phyloP scores from a whole-genome alignment of 2,329 filamentous ascomycete genomes.

The Diaporthe citri region DNA sequence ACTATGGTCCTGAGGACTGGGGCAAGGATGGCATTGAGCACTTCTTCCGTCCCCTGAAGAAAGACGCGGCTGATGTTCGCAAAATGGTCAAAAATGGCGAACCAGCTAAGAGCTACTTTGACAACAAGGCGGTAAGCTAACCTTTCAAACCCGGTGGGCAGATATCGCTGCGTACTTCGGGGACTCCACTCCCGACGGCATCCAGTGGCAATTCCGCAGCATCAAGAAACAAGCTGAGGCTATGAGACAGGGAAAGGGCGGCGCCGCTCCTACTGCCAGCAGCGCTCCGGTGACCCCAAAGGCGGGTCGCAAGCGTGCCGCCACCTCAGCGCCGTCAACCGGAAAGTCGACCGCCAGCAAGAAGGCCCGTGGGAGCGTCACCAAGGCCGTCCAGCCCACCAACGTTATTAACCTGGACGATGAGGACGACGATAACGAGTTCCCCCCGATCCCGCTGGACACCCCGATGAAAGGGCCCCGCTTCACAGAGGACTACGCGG shows the following conservation, averaged over 20 bases:
- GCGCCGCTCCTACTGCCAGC: not conserved
- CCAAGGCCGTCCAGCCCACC: not conserved
- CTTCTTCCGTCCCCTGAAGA: slow-evolving; percentile 62
- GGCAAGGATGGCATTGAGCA: slow-evolving; percentile 63
- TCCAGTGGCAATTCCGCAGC: slow-evolving; percentile 71
- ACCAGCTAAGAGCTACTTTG: slow-evolving; percentile 58
- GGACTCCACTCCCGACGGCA: slow-evolving; percentile 67
- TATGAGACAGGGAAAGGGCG: slow-evolving; percentile 49
- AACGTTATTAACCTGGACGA: slow-evolving; percentile 5
- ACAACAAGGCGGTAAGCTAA: slow-evolving; percentile 41
- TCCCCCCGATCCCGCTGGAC: not conserved
- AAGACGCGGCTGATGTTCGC: slow-evolving; percentile 55
- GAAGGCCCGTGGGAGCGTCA: slow-evolving; percentile 21
- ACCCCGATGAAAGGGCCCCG: not conserved
- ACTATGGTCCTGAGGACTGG: slow-evolving; percentile 62
- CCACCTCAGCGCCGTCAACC: slow-evolving; percentile 30
- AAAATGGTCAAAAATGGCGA: slow-evolving; percentile 50
- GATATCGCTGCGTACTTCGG: slow-evolving; percentile 72
- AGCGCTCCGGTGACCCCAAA: slow-evolving; percentile 30
- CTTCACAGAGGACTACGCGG: not conserved
- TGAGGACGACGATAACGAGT: slow-evolving; percentile 5
- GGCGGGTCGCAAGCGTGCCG: slow-evolving; percentile 34
- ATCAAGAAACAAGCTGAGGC: slow-evolving; percentile 67
- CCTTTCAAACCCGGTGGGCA: slow-evolving; percentile 46
- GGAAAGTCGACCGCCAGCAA: slow-evolving; percentile 36